A percentile compares a stretch with the other conserved stretches of the same genome.
phyloP scores from a whole-genome alignment of 345 rosid species.

The Viola odorata region DNA sequence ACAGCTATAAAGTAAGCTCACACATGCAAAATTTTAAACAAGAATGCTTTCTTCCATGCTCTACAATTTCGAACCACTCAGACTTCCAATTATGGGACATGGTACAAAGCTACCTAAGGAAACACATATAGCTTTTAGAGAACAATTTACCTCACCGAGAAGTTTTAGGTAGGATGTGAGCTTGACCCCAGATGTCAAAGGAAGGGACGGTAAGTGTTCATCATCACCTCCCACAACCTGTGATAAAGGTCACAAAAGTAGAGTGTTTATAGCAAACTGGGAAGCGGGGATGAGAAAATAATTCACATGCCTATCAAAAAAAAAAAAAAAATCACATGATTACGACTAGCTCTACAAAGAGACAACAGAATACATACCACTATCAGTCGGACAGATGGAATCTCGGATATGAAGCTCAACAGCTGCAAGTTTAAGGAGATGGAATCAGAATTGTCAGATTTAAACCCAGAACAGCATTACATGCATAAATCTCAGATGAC shows the following conservation, averaged over 20 bases:
- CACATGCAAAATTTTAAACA: background rate
- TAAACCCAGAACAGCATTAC: background rate
- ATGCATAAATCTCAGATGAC: too few species aligned
- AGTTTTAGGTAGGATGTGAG: slow-evolving; percentile 56
- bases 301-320: background rate
- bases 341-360: slow-evolving; percentile 1
- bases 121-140: background rate
- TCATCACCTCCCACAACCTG: slow-evolving; percentile 86
- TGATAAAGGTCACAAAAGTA: background rate
- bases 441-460: slow-evolving; percentile 8
- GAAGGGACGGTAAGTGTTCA: slow-evolving; percentile 62
- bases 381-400: slow-evolving; percentile 64
- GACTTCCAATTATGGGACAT: background rate
- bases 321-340: background rate
- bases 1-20: too few species aligned
- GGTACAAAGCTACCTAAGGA: background rate
- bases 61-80: background rate
- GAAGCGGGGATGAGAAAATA: background rate
- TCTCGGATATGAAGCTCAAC: slow-evolving; percentile 66
- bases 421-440: slow-evolving; percentile 41
- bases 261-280: background rate
- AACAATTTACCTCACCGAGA: slow-evolving; percentile 22
- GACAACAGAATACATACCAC: slow-evolving; percentile 48
- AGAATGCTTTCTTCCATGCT: background rate
- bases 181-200: slow-evolving; percentile 48